Evolutionary conservation across 148 eudicot species (phyloP).

Genomic region (Talinum fruticosum): DNA sequence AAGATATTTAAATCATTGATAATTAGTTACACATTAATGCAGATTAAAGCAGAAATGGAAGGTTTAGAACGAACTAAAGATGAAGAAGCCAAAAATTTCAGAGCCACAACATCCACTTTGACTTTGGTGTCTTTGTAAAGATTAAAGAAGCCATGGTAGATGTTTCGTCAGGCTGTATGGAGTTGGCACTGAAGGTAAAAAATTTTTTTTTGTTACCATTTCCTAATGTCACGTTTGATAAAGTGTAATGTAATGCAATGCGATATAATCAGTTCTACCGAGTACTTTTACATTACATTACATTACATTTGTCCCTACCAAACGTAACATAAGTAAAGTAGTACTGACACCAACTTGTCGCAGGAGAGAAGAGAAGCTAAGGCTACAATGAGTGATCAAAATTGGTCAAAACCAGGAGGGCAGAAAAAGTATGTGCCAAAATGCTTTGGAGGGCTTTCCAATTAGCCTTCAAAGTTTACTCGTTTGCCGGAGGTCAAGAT

Average conservation of each 20-base stretch:
- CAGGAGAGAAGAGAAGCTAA: slow-evolving; percentile 75
- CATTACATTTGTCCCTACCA: not conserved
- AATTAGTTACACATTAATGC: slow-evolving; percentile 8
- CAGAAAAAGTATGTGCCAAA: slow-evolving; percentile 57
- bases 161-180: slow-evolving; percentile 92
- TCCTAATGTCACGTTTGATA: not conserved
- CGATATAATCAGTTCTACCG: not conserved
- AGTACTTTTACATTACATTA: not conserved
- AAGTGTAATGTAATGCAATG: not conserved
- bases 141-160: slow-evolving; percentile 91
- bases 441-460: slow-evolving; percentile 89
- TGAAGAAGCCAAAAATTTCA: slow-evolving; percentile 79
- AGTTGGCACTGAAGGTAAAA: slow-evolving; percentile 74
- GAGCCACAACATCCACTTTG: slow-evolving; percentile 83
- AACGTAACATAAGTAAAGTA: not conserved
- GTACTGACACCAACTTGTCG: not conserved
- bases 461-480: slow-evolving; percentile 83
- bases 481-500: slow-evolving; percentile 96
- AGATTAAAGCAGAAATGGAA: slow-evolving; percentile 87
- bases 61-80: slow-evolving; percentile 82
- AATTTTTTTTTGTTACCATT: not conserved
- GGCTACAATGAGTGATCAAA: slow-evolving; percentile 38
- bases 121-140: slow-evolving; percentile 65
- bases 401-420: slow-evolving; percentile 43
- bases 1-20: not conserved